These are phyloP conservation scores for Yarrowia sp. DNA, from an alignment of 805 yeast genomes.

Conservation along the genomic window DNA sequence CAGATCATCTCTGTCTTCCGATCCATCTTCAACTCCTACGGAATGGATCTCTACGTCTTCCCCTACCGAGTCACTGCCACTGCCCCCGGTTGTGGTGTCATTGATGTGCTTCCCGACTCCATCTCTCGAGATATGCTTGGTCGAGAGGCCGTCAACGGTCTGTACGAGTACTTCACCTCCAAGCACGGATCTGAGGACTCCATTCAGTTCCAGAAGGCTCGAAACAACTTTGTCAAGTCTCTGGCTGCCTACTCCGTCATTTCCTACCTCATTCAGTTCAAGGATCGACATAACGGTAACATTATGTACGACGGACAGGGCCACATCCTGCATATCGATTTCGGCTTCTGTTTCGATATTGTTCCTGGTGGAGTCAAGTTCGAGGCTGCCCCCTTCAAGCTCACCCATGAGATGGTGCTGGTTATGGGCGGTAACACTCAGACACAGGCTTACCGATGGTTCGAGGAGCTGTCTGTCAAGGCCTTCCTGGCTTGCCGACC, in stretches of 20 bases:
- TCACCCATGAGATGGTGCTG: conserved; percentile 93
- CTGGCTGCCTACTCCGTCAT: conserved; percentile 92
- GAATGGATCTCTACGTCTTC: conserved; percentile 87
- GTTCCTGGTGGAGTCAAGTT: conserved; percentile 99
- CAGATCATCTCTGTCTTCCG: conserved; percentile 92
- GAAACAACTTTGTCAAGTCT: conserved; percentile 91
- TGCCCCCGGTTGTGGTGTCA: conserved; percentile 99
- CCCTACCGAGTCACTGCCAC: conserved; percentile 98
- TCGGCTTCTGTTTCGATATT: conserved; percentile 98
- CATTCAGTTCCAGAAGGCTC: conserved; percentile 85
- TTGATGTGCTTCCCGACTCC: conserved; percentile 95
- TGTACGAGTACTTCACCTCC: conserved; percentile 87
- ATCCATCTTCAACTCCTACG: conserved; percentile 85
- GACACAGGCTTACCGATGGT: conserved; percentile 90
- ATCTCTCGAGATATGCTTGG: conserved; percentile 98
- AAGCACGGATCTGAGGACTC: conserved; percentile 96
- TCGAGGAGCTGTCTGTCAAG: conserved; percentile 93
- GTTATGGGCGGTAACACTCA: conserved; percentile 91
- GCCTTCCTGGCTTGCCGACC: conserved; percentile 90
- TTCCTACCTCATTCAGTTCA: conserved; percentile 87
- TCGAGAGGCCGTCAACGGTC: conserved; percentile 96
- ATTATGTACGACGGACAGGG: conserved; percentile 97
- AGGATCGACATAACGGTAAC: conserved; percentile 97
- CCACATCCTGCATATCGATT: conserved; percentile 93
- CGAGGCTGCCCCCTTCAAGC: conserved; percentile 97